Evolutionary conservation across 305 asterid species (phyloP).

Genomic region (Fraxinus baroniana): DNA sequence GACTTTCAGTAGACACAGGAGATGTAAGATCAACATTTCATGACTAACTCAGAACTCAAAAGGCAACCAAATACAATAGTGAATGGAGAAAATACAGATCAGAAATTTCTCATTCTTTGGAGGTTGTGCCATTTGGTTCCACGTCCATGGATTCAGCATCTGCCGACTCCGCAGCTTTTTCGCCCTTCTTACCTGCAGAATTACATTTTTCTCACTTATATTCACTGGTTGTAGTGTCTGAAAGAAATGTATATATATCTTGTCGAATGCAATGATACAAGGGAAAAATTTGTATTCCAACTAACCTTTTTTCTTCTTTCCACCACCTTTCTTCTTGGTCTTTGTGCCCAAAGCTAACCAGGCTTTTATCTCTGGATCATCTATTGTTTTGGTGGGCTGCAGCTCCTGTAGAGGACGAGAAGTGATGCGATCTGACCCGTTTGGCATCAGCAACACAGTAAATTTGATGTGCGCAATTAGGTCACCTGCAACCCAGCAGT

Average conservation of each 20-base stretch:
- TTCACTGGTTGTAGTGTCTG: neutral
- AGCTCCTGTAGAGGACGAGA: conserved; percentile 81
- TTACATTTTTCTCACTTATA: neutral
- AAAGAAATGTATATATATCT: neutral
- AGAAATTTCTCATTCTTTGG: neutral
- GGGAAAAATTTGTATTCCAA: neutral
- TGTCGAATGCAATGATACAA: neutral
- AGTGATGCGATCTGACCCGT: conserved; percentile 87
- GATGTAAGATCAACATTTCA: neutral
- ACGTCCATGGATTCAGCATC: neutral
- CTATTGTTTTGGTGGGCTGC: conserved; percentile 61
- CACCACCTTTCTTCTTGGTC: neutral
- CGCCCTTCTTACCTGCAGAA: neutral
- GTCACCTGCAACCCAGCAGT: conserved; percentile 58
- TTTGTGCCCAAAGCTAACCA: conserved; percentile 65
- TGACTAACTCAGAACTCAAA: neutral
- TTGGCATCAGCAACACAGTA: conserved; percentile 93
- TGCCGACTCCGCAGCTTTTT: neutral
- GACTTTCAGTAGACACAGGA: neutral
- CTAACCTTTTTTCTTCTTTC: neutral
- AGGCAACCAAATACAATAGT: neutral
- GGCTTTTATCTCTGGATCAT: conserved; percentile 90
- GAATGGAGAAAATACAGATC: neutral
- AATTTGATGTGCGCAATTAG: conserved; percentile 89
- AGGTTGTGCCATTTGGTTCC: neutral